Evolutionary conservation across 805 yeast genomes (phyloP).

Genomic region (Metschnikowia kunwiensis): DNA sequence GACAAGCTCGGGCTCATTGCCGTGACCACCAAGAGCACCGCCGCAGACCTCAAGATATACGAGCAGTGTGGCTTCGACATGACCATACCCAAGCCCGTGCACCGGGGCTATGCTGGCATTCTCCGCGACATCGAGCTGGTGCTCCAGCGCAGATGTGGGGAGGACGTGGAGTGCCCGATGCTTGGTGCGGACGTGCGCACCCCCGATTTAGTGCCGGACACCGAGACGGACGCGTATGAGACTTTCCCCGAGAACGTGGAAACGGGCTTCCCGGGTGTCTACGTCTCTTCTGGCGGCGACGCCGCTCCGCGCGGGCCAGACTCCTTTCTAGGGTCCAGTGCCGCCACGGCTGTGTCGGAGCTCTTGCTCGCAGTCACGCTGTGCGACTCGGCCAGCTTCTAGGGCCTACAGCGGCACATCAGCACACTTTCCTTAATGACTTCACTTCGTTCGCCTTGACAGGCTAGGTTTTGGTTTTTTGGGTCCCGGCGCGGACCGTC

Average conservation of each 20-base stretch:
- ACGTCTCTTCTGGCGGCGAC: no score
- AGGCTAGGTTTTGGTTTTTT: no score
- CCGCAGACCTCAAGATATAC: constrained; percentile 30
- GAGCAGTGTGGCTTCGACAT: constrained; percentile 37
- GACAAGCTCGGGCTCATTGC: constrained; percentile 35
- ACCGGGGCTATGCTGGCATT: constrained; percentile 18
- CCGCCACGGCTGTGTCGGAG: constrained; percentile 7
- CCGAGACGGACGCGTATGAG: no score
- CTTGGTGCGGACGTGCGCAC: not conserved
- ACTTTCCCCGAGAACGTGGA: not conserved
- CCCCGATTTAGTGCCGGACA: constrained; percentile 3
- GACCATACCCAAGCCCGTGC: constrained; percentile 42
- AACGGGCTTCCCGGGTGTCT: no score
- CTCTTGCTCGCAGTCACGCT: constrained; percentile 4
- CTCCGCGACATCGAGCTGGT: constrained; percentile 21
- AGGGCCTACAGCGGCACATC: no score
- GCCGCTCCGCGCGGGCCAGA: no score
- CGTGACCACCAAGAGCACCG: constrained; percentile 35
- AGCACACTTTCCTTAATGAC: not conserved
- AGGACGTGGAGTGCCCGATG: not conserved
- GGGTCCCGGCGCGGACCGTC: no score
- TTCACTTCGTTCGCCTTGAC: not conserved
- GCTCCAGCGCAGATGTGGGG: constrained; percentile 8
- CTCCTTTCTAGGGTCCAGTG: no score
- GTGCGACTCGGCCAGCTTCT: constrained; percentile 3